phyloP scores from a whole-genome alignment of 176 grass and related monocot genomes.

The Rhipidocladum racemiflorum region DNA sequence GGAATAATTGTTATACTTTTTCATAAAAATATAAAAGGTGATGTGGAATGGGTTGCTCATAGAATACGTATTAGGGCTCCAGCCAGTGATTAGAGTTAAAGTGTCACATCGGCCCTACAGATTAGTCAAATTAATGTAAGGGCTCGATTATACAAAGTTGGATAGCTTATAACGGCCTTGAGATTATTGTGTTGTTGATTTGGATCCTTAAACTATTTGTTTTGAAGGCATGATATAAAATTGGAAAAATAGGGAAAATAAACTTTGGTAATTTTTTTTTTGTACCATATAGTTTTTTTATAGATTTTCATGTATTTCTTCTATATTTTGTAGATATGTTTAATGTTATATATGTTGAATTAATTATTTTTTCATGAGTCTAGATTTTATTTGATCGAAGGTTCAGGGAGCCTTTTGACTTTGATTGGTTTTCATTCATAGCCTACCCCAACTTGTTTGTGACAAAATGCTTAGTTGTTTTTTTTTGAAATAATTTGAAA shows the following conservation, averaged over 20 bases:
- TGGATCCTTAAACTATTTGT: background rate
- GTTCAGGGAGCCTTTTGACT: too few relatives aligned
- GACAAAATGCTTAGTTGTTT: background rate
- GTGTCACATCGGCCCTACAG: background rate
- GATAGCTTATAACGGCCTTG: background rate
- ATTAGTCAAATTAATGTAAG: background rate
- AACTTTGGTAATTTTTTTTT: background rate
- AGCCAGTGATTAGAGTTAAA: too few relatives aligned
- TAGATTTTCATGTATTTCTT: conserved; percentile 14
- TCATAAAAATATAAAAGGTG: background rate
- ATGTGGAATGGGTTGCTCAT: background rate
- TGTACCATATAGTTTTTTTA: background rate
- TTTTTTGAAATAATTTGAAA: background rate
- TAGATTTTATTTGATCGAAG: too few relatives aligned
- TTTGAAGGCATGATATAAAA: background rate
- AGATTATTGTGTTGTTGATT: background rate
- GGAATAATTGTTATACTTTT: background rate
- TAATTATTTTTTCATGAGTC: background rate
- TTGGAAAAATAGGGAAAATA: background rate
- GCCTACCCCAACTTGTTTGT: too few relatives aligned
- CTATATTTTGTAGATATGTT: background rate
- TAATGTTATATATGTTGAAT: background rate
- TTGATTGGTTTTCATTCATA: too few relatives aligned
- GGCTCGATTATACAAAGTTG: background rate
- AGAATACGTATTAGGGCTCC: too few relatives aligned